Percentiles rank a stretch among this genome's conserved stretches.
These are phyloP conservation scores for Diutina ranongensis DNA, from an alignment of 1,139 yeast species.

Conservation along the genomic window DNA sequence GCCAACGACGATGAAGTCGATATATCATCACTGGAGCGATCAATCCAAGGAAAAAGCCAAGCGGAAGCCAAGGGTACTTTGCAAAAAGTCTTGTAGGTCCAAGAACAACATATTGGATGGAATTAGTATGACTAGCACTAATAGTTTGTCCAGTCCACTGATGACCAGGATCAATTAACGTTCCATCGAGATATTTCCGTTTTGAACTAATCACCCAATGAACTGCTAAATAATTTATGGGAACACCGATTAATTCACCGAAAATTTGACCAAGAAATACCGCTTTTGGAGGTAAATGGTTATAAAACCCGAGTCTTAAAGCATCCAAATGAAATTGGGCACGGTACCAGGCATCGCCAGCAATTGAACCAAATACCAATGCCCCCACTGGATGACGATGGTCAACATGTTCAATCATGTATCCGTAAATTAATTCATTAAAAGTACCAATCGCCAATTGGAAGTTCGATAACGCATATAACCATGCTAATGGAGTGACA, in stretches of 20 bases:
- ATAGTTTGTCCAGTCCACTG: slow-evolving; percentile 43
- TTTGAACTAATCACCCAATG: slow-evolving; percentile 34
- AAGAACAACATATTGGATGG: slow-evolving; percentile 37
- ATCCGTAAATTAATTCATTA: slow-evolving; percentile 37
- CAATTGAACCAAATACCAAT: slow-evolving; percentile 35
- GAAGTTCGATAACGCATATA: slow-evolving; percentile 39
- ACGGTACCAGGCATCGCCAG: slow-evolving; percentile 44
- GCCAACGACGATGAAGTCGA: slow-evolving; percentile 17
- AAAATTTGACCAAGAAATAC: slow-evolving; percentile 38
- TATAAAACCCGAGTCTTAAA: slow-evolving; percentile 37
- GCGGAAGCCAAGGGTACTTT: slow-evolving; percentile 29
- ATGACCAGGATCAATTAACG: slow-evolving; percentile 29
- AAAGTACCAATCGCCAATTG: slow-evolving; percentile 42
- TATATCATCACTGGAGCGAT: slow-evolving; percentile 25
- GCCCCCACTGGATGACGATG: slow-evolving; percentile 36
- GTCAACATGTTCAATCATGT: slow-evolving; percentile 23
- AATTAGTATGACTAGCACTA: slow-evolving; percentile 30
- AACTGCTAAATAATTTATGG: slow-evolving; percentile 34
- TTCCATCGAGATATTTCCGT: slow-evolving; percentile 26
- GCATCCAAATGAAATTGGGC: slow-evolving; percentile 39
- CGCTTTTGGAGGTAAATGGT: slow-evolving; percentile 33
- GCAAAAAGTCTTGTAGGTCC: slow-evolving; percentile 34
- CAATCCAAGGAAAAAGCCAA: slow-evolving; percentile 31
- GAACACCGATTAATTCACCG: slow-evolving; percentile 41
- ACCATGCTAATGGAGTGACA: slow-evolving; percentile 38